Conservation (phyloP, 257 asterid genomes). For the Fraxinus excelsior region DNA sequence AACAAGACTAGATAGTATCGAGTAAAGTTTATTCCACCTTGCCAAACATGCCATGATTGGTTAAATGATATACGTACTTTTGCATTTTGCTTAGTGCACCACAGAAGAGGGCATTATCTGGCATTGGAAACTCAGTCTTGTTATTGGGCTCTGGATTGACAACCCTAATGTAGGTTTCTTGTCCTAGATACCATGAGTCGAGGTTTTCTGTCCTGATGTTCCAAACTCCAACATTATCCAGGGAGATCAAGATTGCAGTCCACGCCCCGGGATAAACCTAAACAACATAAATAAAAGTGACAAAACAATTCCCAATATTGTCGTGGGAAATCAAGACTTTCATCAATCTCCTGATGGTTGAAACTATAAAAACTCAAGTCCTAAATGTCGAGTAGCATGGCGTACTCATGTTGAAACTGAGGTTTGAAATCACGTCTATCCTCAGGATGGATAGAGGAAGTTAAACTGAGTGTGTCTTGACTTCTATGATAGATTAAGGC, state of each 20-base stretch:
- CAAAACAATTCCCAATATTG: neutral
- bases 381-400: no score
- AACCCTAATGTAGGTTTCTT: conserved; percentile 81
- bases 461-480: no score
- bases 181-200: conserved; percentile 95
- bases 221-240: conserved; percentile 95
- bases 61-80: conserved; percentile 45
- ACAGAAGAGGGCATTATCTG: conserved; percentile 81
- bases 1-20: neutral
- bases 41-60: neutral
- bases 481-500: no score
- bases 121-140: conserved; percentile 92
- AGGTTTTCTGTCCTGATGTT: conserved; percentile 92
- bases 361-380: no score
- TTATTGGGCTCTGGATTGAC: conserved; percentile 76
- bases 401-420: no score
- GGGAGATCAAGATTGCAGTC: conserved; percentile 81
- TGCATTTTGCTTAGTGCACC: conserved; percentile 73
- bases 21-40: neutral
- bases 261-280: conserved; percentile 97
- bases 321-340: neutral
- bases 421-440: no score
- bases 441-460: no score
- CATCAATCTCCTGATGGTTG: neutral
- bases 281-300: neutral